phyloP scores from a whole-genome alignment of 2,329 filamentous ascomycete species.

The Calonectria ilicicola region DNA sequence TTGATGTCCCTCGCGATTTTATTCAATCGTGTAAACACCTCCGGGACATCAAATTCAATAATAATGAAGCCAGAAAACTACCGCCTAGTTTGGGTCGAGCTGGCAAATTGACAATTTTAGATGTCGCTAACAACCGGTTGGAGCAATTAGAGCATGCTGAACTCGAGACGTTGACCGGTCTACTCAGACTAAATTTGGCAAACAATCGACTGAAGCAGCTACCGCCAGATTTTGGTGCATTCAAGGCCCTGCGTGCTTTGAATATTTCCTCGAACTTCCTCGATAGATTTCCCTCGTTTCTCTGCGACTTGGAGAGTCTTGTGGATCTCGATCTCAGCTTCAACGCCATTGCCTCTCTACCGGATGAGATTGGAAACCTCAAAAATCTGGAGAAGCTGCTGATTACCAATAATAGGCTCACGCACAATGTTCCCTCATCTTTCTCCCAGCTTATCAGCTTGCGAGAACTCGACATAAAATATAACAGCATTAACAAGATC shows the following conservation, averaged over 20 bases:
- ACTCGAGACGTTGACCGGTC: constrained; percentile 77
- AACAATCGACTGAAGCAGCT: constrained; percentile 89
- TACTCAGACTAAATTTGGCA: constrained; percentile 91
- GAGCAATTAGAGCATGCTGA: constrained; percentile 90
- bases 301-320: constrained; percentile 84
- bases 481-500: constrained; percentile 90
- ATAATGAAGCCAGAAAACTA: constrained; percentile 90
- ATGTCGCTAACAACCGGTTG: constrained; percentile 93
- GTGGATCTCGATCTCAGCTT: constrained; percentile 97
- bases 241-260: constrained; percentile 81
- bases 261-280: constrained; percentile 96
- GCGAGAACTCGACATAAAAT: constrained; percentile 93
- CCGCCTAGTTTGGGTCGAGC: constrained; percentile 88
- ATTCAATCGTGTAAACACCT: constrained; percentile 93
- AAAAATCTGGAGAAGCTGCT: constrained; percentile 87
- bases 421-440: constrained; percentile 77
- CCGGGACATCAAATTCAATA: constrained; percentile 94
- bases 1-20: constrained; percentile 96
- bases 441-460: constrained; percentile 82
- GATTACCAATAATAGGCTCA: constrained; percentile 94
- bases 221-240: constrained; percentile 85
- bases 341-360: constrained; percentile 85
- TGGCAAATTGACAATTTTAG: constrained; percentile 84
- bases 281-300: constrained; percentile 84
- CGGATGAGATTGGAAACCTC: constrained; percentile 82